phyloP scores from a whole-genome alignment of 495 filamentous ascomycete species.

The Tuber magnatum region DNA sequence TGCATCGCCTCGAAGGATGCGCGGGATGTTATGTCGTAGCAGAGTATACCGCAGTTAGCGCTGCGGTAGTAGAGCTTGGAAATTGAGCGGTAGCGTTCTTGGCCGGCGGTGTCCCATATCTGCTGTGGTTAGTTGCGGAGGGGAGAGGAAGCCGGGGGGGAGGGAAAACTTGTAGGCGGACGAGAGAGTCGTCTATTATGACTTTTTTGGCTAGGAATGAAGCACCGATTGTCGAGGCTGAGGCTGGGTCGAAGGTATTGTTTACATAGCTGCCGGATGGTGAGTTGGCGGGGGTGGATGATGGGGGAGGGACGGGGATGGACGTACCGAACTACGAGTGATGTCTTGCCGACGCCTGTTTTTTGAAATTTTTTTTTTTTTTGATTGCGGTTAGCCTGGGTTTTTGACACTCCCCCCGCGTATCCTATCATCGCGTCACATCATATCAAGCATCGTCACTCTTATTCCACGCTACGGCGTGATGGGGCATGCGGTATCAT shows the following conservation, averaged over 20 bases:
- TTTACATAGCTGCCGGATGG: slow-evolving; percentile 64
- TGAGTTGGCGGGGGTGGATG: slow-evolving; percentile 6
- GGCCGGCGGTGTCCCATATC: slow-evolving; percentile 57
- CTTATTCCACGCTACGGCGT: background rate
- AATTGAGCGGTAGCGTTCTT: slow-evolving; percentile 90
- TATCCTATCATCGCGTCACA: background rate
- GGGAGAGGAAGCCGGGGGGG: slow-evolving; percentile 44
- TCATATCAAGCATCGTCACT: background rate
- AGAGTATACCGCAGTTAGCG: slow-evolving; percentile 88
- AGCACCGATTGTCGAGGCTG: slow-evolving; percentile 80
- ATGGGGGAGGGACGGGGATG: slow-evolving; percentile 10
- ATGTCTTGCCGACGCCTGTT: slow-evolving; percentile 86
- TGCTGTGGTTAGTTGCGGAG: slow-evolving; percentile 21
- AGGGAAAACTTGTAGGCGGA: slow-evolving; percentile 56
- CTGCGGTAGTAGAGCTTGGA: slow-evolving; percentile 91
- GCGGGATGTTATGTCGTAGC: slow-evolving; percentile 87
- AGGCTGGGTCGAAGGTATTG: slow-evolving; percentile 64
- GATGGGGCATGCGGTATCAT: slow-evolving; percentile 5
- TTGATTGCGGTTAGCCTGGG: background rate
- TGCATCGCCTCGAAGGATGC: slow-evolving; percentile 88
- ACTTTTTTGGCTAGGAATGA: slow-evolving; percentile 91
- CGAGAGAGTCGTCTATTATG: slow-evolving; percentile 61
- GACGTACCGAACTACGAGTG: slow-evolving; percentile 73
- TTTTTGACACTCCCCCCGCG: background rate
- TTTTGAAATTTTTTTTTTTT: too few species aligned